A percentile compares a stretch with the other conserved stretches of the same genome.
phyloP scores from a whole-genome alignment of 1,284 basidiomycete genomes.

The Melanopsichium pennsylvanicum region DNA sequence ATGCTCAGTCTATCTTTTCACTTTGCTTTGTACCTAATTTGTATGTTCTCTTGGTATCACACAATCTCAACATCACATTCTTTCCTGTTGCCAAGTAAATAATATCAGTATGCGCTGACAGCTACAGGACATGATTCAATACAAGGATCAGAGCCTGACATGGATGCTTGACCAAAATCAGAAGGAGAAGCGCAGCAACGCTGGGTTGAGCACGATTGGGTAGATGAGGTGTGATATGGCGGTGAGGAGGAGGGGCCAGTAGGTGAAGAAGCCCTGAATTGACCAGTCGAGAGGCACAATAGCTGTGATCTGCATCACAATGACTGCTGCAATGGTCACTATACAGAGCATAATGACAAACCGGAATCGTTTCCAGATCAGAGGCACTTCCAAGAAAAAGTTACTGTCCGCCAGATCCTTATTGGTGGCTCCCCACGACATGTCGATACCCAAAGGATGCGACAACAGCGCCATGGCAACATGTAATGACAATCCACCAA shows the following conservation, averaged over 20 bases:
- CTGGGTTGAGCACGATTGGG: not conserved
- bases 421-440: slow-evolving; percentile 68
- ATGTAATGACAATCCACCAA: slow-evolving; percentile 36
- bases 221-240: slow-evolving; percentile 20
- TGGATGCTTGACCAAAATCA: not conserved
- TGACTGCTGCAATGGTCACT: slow-evolving; percentile 72
- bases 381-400: slow-evolving; percentile 85
- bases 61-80: too few relatives aligned
- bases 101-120: too few relatives aligned
- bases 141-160: too few relatives aligned
- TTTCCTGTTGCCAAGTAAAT: too few relatives aligned
- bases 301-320: slow-evolving; percentile 70
- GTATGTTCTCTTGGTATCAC: too few relatives aligned
- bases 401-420: slow-evolving; percentile 68
- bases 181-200: not conserved
- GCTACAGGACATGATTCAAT: too few relatives aligned
- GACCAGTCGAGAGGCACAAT: slow-evolving; percentile 73
- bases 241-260: slow-evolving; percentile 8
- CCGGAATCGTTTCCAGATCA: slow-evolving; percentile 69
- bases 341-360: not conserved
- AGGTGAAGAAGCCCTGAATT: slow-evolving; percentile 43
- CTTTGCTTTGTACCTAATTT: too few relatives aligned
- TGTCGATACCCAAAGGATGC: slow-evolving; percentile 48
- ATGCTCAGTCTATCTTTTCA: too few relatives aligned
- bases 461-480: slow-evolving; percentile 74